A percentile compares a stretch with the other conserved stretches of the same genome.
Conservation (phyloP, 177 flowering plant species). For the Vitis hybrid region DNA sequence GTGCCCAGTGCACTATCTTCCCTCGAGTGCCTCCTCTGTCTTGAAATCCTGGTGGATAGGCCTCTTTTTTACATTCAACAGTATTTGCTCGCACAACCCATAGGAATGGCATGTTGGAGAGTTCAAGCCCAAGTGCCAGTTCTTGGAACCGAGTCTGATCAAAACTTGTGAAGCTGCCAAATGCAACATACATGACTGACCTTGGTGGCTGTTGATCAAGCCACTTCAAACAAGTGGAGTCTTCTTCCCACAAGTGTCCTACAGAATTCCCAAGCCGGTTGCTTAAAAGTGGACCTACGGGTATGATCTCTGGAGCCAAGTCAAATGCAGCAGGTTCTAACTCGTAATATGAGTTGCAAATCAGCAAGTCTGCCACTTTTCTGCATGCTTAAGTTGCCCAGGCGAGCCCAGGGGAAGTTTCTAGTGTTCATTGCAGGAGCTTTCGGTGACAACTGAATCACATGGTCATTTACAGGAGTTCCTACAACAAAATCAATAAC, state of each 20-base stretch:
- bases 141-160: constrained; percentile 3
- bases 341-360: constrained; percentile 14
- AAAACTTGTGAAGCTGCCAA: constrained; percentile 4
- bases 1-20: constrained; percentile 31
- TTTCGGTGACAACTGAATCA: constrained; percentile 9
- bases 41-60: constrained; percentile 22
- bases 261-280: background rate
- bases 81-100: constrained; percentile 26
- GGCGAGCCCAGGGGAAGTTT: constrained; percentile 11
- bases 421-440: constrained; percentile 11
- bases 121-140: background rate
- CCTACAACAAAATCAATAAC: constrained; percentile 7
- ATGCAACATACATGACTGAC: constrained; percentile 20
- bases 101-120: too few relatives aligned
- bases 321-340: constrained; percentile 7
- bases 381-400: background rate
- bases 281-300: constrained; percentile 8
- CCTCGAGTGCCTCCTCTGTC: constrained; percentile 18
- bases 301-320: constrained; percentile 8
- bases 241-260: constrained; percentile 25
- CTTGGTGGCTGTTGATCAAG: constrained; percentile 13
- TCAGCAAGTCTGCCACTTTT: constrained; percentile 9
- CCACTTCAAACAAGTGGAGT: constrained; percentile 31
- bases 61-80: background rate
- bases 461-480: background rate